These are phyloP conservation scores for Viola pubescens DNA, from an alignment of 441 rosid species.

Conservation along the genomic window DNA sequence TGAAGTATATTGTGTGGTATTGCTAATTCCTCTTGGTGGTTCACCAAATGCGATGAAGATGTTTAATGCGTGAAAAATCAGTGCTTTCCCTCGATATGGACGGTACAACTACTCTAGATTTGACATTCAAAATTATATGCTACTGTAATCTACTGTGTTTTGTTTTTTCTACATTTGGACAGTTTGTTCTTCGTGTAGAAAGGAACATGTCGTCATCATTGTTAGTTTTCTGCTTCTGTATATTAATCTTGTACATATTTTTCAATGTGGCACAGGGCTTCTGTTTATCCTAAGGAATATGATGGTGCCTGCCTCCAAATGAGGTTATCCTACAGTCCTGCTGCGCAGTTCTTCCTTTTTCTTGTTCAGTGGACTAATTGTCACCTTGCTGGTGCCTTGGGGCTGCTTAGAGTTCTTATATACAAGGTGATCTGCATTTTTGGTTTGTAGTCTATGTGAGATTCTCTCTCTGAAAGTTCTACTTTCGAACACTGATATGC, in stretches of 20 bases:
- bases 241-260: not conserved
- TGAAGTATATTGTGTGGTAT: not conserved
- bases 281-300: slow-evolving; percentile 69
- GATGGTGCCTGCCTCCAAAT: slow-evolving; percentile 89
- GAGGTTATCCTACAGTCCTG: slow-evolving; percentile 90
- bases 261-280: slow-evolving; percentile 48
- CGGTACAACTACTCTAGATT: not conserved
- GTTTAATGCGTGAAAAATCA: too few relatives aligned
- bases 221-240: not conserved
- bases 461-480: not conserved
- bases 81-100: not conserved
- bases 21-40: too few relatives aligned
- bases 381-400: slow-evolving; percentile 77
- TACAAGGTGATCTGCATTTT: slow-evolving; percentile 45
- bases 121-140: not conserved
- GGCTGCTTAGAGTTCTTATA: slow-evolving; percentile 79
- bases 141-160: not conserved
- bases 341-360: slow-evolving; percentile 76
- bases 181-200: not conserved
- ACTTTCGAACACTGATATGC: not conserved
- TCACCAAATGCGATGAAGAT: too few relatives aligned
- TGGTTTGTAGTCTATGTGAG: not conserved
- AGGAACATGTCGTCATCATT: too few relatives aligned
- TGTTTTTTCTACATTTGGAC: not conserved
- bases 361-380: slow-evolving; percentile 96